phyloP scores from a whole-genome alignment of 352 stramenopile genomes.

The Aphanomyces stellatus region DNA sequence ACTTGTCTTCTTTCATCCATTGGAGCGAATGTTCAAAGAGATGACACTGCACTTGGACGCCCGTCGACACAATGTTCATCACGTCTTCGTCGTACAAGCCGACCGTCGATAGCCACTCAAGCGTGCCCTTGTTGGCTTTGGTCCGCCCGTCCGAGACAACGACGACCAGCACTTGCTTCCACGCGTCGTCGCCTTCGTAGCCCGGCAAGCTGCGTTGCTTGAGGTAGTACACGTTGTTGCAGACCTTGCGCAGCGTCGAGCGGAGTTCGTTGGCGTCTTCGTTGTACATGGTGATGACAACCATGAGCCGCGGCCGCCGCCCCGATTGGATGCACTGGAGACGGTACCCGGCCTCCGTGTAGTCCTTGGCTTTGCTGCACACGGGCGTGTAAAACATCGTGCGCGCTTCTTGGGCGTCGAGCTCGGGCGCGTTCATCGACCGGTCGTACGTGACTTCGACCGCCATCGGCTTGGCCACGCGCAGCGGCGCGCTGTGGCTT shows the following conservation, averaged over 20 bases:
- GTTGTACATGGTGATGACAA: slow-evolving; percentile 85
- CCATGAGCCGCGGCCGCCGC: slow-evolving; percentile 62
- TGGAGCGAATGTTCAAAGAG: slow-evolving; percentile 82
- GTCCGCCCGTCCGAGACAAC: slow-evolving; percentile 74
- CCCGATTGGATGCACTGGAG: slow-evolving; percentile 68
- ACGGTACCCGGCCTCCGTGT: slow-evolving; percentile 68
- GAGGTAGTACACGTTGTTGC: slow-evolving; percentile 74
- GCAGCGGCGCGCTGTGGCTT: slow-evolving; percentile 60
- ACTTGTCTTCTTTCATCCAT: slow-evolving; percentile 60
- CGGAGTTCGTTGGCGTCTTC: slow-evolving; percentile 59
- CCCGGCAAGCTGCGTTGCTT: slow-evolving; percentile 28
- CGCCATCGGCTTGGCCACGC: slow-evolving; percentile 74
- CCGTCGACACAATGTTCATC: slow-evolving; percentile 76
- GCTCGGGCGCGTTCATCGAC: slow-evolving; percentile 48
- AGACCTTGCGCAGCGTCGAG: slow-evolving; percentile 64
- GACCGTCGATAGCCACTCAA: slow-evolving; percentile 65
- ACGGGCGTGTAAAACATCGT: slow-evolving; percentile 79
- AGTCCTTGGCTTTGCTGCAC: slow-evolving; percentile 53
- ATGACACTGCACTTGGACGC: slow-evolving; percentile 71
- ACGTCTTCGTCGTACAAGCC: slow-evolving; percentile 80
- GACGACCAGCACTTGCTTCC: slow-evolving; percentile 73
- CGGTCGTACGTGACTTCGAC: slow-evolving; percentile 62
- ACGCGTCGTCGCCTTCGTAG: slow-evolving; percentile 61
- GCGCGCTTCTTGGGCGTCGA: slow-evolving; percentile 67
- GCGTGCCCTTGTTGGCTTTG: slow-evolving; percentile 64